Evolutionary conservation across 2,329 filamentous ascomycete genomes (phyloP).

Genomic region (Aspergillus vadensis): DNA sequence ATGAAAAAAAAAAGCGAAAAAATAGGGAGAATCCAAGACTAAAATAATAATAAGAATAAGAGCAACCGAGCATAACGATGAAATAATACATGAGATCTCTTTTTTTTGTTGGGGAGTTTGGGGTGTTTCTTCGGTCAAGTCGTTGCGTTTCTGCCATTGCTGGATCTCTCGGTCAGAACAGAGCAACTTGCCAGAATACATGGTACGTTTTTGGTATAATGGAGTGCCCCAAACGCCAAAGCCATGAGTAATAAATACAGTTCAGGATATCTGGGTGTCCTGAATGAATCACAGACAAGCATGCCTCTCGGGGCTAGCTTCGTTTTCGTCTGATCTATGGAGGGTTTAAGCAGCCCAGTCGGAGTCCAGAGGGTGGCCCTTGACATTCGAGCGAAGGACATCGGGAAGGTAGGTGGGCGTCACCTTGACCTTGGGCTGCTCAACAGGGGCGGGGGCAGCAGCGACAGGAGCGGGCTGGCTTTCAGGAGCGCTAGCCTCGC

Average conservation of each 20-base stretch:
- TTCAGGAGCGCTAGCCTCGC: slow-evolving; percentile 47
- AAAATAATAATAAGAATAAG: not conserved
- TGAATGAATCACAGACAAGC: slow-evolving; percentile 1
- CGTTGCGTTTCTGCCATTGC: slow-evolving; percentile 5
- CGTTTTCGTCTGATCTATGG: slow-evolving; percentile 1
- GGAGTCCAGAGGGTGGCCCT: slow-evolving; percentile 48
- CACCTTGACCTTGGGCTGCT: slow-evolving; percentile 37
- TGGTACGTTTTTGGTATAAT: slow-evolving; percentile 30
- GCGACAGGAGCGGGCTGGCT: slow-evolving; percentile 28
- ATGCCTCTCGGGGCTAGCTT: slow-evolving; percentile 1
- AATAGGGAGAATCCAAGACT: not conserved
- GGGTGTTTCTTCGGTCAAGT: slow-evolving; percentile 14
- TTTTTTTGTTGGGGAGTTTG: slow-evolving; percentile 7
- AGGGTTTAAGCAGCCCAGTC: slow-evolving; percentile 45
- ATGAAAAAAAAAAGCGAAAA: not conserved
- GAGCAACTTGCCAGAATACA: slow-evolving; percentile 22
- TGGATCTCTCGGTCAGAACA: slow-evolving; percentile 21
- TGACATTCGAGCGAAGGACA: slow-evolving; percentile 34
- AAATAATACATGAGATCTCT: slow-evolving; percentile 19
- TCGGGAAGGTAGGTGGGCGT: slow-evolving; percentile 39
- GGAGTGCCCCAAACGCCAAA: slow-evolving; percentile 37
- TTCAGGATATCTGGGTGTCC: slow-evolving; percentile 21
- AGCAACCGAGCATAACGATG: slow-evolving; percentile 15
- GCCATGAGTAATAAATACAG: slow-evolving; percentile 38
- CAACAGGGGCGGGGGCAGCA: slow-evolving; percentile 27